Evolutionary conservation across 1,139 yeast genomes (phyloP).

Genomic region (Geotrichum australiense): DNA sequence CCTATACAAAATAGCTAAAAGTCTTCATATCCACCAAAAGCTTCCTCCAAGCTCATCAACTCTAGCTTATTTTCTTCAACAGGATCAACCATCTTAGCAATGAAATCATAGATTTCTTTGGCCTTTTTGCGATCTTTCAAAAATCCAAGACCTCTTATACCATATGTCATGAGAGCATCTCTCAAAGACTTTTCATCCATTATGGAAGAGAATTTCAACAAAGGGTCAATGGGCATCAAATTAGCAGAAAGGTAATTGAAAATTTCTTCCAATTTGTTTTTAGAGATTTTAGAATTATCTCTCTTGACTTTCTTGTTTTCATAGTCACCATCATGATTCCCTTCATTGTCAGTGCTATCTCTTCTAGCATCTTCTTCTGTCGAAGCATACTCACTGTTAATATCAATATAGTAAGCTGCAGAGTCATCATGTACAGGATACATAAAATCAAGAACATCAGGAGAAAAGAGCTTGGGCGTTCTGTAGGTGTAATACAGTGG

Average conservation of each 20-base stretch:
- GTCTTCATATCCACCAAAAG: too few relatives aligned
- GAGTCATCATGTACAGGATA: slow-evolving; percentile 23
- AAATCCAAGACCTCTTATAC: slow-evolving; percentile 3
- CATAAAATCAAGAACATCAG: slow-evolving; percentile 23
- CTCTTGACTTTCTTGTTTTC: not conserved
- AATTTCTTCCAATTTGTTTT: not conserved
- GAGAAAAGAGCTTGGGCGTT: slow-evolving; percentile 27
- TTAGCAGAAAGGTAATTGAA: not conserved
- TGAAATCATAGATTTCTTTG: slow-evolving; percentile 1
- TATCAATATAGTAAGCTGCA: slow-evolving; percentile 25
- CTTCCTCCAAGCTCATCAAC: not conserved
- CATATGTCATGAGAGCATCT: slow-evolving; percentile 3
- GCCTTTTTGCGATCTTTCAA: slow-evolving; percentile 3
- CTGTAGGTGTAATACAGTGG: slow-evolving; percentile 15
- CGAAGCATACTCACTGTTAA: slow-evolving; percentile 22
- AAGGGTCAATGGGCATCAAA: not conserved
- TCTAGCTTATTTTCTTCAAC: not conserved
- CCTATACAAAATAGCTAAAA: too few relatives aligned
- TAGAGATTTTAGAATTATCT: not conserved
- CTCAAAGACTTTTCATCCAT: not conserved
- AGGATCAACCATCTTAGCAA: slow-evolving; percentile 3
- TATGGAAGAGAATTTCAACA: not conserved
- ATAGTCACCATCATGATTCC: not conserved
- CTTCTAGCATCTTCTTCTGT: not conserved
- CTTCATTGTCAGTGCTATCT: not conserved